Evolutionary conservation across 2,329 filamentous ascomycete species (phyloP).

Genomic region (Dactylellina sp.): DNA sequence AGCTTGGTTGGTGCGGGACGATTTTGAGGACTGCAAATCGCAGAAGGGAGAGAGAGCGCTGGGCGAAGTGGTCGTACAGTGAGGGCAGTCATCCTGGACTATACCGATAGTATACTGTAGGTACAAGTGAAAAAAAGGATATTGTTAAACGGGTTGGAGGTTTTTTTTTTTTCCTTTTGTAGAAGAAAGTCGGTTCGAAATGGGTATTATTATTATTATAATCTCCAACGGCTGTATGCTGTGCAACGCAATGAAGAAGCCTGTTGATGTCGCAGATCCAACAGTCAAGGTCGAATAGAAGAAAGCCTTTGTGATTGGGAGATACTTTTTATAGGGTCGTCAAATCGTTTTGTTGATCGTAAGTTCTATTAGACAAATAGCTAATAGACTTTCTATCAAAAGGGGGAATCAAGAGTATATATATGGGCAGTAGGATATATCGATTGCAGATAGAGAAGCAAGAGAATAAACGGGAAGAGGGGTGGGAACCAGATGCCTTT

Average conservation of each 20-base stretch:
- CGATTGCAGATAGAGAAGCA: conserved; percentile 53
- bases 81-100: conserved; percentile 57
- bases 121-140: conserved; percentile 6
- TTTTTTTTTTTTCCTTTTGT: neutral
- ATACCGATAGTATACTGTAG: conserved; percentile 32
- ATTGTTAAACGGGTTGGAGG: conserved; percentile 12
- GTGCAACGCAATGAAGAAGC: conserved; percentile 39
- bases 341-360: conserved; percentile 51
- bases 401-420: conserved; percentile 31
- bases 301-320: conserved; percentile 17
- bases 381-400: conserved; percentile 20
- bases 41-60: conserved; percentile 49
- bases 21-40: conserved; percentile 50
- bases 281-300: conserved; percentile 49
- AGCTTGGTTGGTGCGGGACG: conserved; percentile 43
- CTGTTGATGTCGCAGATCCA: conserved; percentile 56
- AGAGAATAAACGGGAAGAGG: conserved; percentile 47
- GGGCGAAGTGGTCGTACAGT: conserved; percentile 55
- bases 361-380: conserved; percentile 26
- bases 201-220: conserved; percentile 25
- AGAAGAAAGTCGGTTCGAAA: conserved; percentile 19
- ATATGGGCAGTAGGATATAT: conserved; percentile 51
- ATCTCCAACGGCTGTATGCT: conserved; percentile 34
- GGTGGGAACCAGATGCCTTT: conserved; percentile 55
- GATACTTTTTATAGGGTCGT: conserved; percentile 34